A percentile compares a stretch with the other conserved stretches of the same genome.
These are phyloP conservation scores for Xylaria acuta DNA, from an alignment of 495 filamentous ascomycete genomes.

Conservation along the genomic window DNA sequence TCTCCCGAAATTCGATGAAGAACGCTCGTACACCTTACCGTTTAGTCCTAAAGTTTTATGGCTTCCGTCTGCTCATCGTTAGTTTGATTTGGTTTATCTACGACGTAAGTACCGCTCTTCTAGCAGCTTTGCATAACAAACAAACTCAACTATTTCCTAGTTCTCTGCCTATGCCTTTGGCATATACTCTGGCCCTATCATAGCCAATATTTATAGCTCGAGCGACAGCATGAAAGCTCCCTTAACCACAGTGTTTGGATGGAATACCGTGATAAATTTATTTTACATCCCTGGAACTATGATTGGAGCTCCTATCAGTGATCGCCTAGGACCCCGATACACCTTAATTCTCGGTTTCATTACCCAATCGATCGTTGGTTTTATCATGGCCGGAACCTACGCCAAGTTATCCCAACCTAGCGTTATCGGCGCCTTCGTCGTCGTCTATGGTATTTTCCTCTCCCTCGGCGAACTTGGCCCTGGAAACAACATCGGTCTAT, in stretches of 20 bases:
- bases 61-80: constrained; percentile 68
- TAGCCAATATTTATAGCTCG: constrained; percentile 67
- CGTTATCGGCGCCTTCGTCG: constrained; percentile 77
- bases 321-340: constrained; percentile 76
- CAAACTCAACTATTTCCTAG: constrained; percentile 34
- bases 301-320: constrained; percentile 73
- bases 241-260: constrained; percentile 79
- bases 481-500: constrained; percentile 88
- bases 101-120: constrained; percentile 55
- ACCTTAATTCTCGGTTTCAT: constrained; percentile 71
- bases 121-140: neutral
- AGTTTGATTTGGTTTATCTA: constrained; percentile 92
- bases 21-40: constrained; percentile 62
- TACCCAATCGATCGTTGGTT: constrained; percentile 78
- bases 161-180: constrained; percentile 81
- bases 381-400: constrained; percentile 85
- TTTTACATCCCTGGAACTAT: constrained; percentile 88
- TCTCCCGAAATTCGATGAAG: constrained; percentile 61
- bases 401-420: constrained; percentile 61
- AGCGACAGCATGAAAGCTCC: constrained; percentile 45
- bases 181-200: constrained; percentile 76
- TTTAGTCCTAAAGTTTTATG: constrained; percentile 64
- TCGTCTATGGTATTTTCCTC: constrained; percentile 80
- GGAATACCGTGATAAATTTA: constrained; percentile 82
- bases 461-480: constrained; percentile 85